Evolutionary conservation across 2,329 filamentous ascomycete species (phyloP).

Genomic region (Fusarium sulawesiense): DNA sequence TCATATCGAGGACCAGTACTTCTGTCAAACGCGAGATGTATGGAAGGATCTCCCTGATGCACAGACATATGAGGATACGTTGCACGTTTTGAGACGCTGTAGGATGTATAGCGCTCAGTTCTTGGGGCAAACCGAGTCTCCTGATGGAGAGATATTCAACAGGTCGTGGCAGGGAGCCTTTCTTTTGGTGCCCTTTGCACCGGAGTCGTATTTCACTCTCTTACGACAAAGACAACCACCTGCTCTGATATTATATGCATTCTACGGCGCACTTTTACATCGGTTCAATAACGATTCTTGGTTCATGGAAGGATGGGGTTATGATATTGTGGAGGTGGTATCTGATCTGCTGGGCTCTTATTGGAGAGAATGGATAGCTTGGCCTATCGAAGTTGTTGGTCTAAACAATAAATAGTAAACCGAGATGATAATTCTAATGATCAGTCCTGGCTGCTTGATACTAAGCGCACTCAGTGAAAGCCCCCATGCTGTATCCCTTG

Average conservation of each 20-base stretch:
- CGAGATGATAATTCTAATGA: not conserved
- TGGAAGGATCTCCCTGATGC: slow-evolving; percentile 1
- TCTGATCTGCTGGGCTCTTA: slow-evolving; percentile 5
- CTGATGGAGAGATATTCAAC: not conserved
- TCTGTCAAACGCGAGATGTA: not conserved
- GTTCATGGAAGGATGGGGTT: slow-evolving; percentile 18
- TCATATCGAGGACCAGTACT: not conserved
- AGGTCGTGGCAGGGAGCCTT: slow-evolving; percentile 1
- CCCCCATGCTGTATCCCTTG: slow-evolving; percentile 13
- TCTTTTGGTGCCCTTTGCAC: not conserved
- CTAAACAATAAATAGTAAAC: not conserved
- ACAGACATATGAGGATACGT: not conserved
- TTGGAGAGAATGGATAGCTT: slow-evolving; percentile 14
- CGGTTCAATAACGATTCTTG: not conserved
- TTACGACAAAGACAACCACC: slow-evolving; percentile 8
- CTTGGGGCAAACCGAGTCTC: accelerated
- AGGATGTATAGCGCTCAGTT: slow-evolving; percentile 14
- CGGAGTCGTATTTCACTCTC: not conserved
- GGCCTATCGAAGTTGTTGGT: not conserved
- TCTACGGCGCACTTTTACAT: slow-evolving; percentile 9
- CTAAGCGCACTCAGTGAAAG: not conserved
- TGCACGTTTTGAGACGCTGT: not conserved
- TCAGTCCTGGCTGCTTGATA: not conserved
- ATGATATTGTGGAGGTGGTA: slow-evolving; percentile 11
- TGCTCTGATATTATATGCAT: not conserved